phyloP scores from a whole-genome alignment of 164 flowering plant genomes.

The Chloranthus sessilifolius region DNA sequence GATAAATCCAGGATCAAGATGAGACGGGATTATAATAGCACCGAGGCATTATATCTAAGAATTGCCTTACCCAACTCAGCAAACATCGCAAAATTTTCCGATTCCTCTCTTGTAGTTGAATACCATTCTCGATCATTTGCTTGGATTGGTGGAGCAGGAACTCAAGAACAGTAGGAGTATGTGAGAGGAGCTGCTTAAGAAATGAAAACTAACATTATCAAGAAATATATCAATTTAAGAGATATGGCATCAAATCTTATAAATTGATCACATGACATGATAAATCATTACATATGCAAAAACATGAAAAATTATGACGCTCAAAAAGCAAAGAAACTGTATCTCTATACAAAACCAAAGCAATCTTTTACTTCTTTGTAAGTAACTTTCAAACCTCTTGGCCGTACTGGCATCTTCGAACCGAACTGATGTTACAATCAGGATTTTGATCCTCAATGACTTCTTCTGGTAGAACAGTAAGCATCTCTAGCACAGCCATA shows the following conservation, averaged over 20 bases:
- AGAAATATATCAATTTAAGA: neutral
- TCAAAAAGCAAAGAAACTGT: too few relatives aligned
- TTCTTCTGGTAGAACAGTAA: conserved; percentile 95
- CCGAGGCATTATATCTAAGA: neutral
- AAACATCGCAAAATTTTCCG: conserved; percentile 81
- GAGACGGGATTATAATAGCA: too few relatives aligned
- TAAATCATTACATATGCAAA: too few relatives aligned
- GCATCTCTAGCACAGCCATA: conserved; percentile 84
- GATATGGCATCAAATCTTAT: too few relatives aligned
- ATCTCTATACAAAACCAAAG: too few relatives aligned
- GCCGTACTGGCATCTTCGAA: conserved; percentile 55
- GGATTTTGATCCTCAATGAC: conserved; percentile 49
- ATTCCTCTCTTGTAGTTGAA: conserved; percentile 50
- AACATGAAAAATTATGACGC: too few relatives aligned
- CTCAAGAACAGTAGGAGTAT: conserved; percentile 73
- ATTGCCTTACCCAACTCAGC: conserved; percentile 80
- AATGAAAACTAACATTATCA: neutral
- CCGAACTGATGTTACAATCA: conserved; percentile 42
- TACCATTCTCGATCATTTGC: conserved; percentile 37
- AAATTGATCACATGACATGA: too few relatives aligned
- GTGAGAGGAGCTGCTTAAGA: conserved; percentile 66
- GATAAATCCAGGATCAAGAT: too few relatives aligned
- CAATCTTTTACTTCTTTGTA: too few relatives aligned
- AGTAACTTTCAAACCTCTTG: conserved; percentile 60
- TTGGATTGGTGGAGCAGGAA: conserved; percentile 72